Conservation (phyloP, 208 protist genomes). For the Acanthamoeba quina region DNA sequence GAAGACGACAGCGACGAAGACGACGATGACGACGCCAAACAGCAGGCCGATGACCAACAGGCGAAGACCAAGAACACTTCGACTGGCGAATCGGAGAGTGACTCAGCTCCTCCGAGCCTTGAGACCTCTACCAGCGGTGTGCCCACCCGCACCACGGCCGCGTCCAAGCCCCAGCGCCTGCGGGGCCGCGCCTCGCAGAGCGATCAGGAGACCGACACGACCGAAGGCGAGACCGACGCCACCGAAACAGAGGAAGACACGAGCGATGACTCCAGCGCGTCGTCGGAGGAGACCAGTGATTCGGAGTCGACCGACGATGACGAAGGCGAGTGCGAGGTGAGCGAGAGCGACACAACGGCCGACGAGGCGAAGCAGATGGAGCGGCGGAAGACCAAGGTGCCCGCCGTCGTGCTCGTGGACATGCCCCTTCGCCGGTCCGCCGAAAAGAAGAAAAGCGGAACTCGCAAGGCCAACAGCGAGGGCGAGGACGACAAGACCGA, state of each 20-base stretch:
- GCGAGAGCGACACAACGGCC: background rate
- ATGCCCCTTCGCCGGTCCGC: background rate
- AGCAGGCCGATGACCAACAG: background rate
- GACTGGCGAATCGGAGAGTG: background rate
- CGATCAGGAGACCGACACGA: background rate
- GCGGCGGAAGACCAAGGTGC: slow-evolving; percentile 28
- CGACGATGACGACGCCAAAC: background rate
- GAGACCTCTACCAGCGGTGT: background rate
- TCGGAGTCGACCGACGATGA: background rate
- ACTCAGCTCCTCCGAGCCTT: background rate
- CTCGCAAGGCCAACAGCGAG: background rate
- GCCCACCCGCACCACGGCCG: background rate
- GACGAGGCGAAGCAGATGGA: slow-evolving; percentile 31
- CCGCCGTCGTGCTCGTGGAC: background rate
- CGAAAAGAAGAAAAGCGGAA: slow-evolving; percentile 48
- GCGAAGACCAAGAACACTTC: background rate
- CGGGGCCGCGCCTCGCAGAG: background rate
- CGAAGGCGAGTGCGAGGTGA: background rate
- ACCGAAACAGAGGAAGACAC: background rate
- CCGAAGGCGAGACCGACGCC: background rate
- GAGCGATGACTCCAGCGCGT: background rate
- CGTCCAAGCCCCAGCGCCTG: background rate
- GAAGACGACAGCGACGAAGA: background rate
- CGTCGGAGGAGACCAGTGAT: slow-evolving; percentile 16
- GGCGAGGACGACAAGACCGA: background rate